A percentile compares a stretch with the other conserved stretches of the same genome.
phyloP scores from a whole-genome alignment of 2,329 filamentous ascomycete species.

The Xylaria sp. region DNA sequence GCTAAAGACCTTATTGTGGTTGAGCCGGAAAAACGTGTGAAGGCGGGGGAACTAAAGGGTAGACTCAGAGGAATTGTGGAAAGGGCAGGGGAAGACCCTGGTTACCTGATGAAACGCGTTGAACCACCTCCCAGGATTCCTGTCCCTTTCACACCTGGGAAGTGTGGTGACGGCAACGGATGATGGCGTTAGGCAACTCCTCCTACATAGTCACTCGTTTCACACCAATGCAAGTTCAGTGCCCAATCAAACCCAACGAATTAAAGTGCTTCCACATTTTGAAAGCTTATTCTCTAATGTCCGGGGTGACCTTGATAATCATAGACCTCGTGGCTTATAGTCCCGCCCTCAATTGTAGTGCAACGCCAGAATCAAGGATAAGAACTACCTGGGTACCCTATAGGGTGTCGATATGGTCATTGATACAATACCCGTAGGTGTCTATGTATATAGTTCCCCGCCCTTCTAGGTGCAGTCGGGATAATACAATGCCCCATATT shows the following conservation, averaged over 20 bases:
- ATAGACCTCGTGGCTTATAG: too few relatives aligned
- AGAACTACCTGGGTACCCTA: too few relatives aligned
- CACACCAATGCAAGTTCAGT: background rate
- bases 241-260: background rate
- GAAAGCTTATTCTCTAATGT: background rate
- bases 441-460: too few relatives aligned
- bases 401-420: too few relatives aligned
- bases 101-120: slow-evolving; percentile 1
- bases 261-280: background rate
- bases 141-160: background rate
- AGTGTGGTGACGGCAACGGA: background rate
- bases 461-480: too few relatives aligned
- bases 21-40: background rate
- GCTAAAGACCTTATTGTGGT: slow-evolving; percentile 18
- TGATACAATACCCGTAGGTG: too few relatives aligned
- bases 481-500: too few relatives aligned
- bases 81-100: background rate
- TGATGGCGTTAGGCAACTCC: slow-evolving; percentile 1
- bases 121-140: slow-evolving; percentile 8
- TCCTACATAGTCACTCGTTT: background rate
- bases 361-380: too few relatives aligned
- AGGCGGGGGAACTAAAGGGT: background rate
- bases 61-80: slow-evolving; percentile 6
- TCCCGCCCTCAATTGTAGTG: too few relatives aligned
- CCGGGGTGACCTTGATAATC: too few relatives aligned